phyloP scores from a whole-genome alignment of 2,329 filamentous ascomycete genomes.

The Colletotrichum scovillei region DNA sequence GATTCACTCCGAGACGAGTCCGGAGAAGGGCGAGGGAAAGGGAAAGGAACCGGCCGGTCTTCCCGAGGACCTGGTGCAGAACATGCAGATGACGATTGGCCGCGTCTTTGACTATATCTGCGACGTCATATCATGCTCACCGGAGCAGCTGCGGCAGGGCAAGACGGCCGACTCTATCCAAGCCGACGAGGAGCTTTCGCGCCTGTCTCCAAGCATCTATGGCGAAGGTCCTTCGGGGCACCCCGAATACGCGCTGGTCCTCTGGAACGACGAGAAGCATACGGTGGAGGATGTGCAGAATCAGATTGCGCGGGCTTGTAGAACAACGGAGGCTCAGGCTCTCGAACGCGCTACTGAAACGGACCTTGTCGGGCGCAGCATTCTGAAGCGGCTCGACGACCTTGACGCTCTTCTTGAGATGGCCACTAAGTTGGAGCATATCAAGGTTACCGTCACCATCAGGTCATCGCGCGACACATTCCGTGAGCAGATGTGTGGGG shows the following conservation, averaged over 20 bases:
- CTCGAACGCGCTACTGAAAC: constrained; percentile 85
- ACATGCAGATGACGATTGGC: constrained; percentile 87
- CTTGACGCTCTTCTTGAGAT: constrained; percentile 79
- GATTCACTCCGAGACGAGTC: constrained; percentile 81
- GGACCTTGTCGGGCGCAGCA: constrained; percentile 86
- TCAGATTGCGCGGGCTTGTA: constrained; percentile 91
- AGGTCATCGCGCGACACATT: constrained; percentile 95
- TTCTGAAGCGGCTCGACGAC: constrained; percentile 81
- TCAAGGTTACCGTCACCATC: constrained; percentile 95
- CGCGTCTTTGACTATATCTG: constrained; percentile 93
- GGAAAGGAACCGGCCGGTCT: constrained; percentile 68
- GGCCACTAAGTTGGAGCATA: constrained; percentile 90
- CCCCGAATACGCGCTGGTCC: constrained; percentile 83
- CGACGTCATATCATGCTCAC: constrained; percentile 97
- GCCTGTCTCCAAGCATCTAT: constrained; percentile 77
- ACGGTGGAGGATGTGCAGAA: constrained; percentile 91
- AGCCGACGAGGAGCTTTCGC: constrained; percentile 83
- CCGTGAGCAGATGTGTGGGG: constrained; percentile 98
- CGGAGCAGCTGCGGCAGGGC: constrained; percentile 88
- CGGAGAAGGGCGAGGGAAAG: constrained; percentile 68
- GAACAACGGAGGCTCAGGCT: constrained; percentile 76
- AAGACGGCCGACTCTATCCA: constrained; percentile 87
- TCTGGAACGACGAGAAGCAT: constrained; percentile 99
- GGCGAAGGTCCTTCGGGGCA: constrained; percentile 75
- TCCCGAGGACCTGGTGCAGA: constrained; percentile 79